Evolutionary conservation across 805 yeast genomes (phyloP), one percentile per base, ranked within the genome.

Genomic region (Candida ulmi): DNA sequence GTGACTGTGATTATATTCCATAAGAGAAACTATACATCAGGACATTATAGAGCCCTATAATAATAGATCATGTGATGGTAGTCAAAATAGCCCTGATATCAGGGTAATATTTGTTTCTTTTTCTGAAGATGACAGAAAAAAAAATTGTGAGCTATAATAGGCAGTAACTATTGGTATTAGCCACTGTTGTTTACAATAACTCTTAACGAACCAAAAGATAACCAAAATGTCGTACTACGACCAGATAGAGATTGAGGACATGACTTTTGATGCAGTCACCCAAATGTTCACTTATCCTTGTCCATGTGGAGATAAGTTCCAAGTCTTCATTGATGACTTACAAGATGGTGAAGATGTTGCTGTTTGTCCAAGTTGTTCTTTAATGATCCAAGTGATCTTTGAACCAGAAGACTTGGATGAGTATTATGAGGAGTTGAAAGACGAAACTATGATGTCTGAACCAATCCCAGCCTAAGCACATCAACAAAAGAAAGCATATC

Each of bases 251-350:
- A 93, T 93, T 38, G 99, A 93, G 62, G 99, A 93, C 60, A 90
- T 93, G 80, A 80, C 88, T 3, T 93, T 78, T 58, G 97, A 93
- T 60, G 78, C 90, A 3, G 69, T 67, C n/a, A 78, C 84, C 12
- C 88, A 84, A 60, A 63, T 87, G 19, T 87, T 90, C 63, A 83
- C 88, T 37, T 91, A 90, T 54, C 99, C 99, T 4, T 93, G 99
- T 69, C 99, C 99, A 1, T 93, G 99, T 62, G 99, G 99, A 9
- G 99, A 93, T 61, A 72, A 80, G 55, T 93, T 93, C 63, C 95
- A 91, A 56, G 85, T 93, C 21, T 69, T 77, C 24, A 69, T 88
- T 37, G 93, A 83, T 51, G 99, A 93, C 57, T 69, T 93, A 60
- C 68, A 71, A 45, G 96, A 88, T 51, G 99, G 97, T 8, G 95